A percentile compares a stretch with the other conserved stretches of the same genome.
Conservation (phyloP, 2,329 filamentous ascomycete species). For the Sporothrix pallida region DNA sequence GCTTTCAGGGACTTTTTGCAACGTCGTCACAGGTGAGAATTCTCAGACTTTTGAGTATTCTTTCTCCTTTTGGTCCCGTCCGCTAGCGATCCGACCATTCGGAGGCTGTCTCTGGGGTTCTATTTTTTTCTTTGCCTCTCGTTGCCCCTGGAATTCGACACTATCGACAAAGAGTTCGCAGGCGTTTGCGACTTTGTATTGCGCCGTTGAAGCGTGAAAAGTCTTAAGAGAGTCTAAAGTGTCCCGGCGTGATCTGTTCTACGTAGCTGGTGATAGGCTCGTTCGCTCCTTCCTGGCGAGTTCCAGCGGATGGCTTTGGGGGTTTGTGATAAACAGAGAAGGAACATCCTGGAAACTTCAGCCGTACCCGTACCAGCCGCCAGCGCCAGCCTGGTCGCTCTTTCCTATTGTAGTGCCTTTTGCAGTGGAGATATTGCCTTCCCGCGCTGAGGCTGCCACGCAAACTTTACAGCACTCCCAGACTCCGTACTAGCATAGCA, state of each 20-base stretch:
- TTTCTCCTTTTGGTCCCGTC: neutral
- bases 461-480: neutral
- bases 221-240: neutral
- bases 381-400: neutral
- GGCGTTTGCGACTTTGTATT: neutral
- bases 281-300: neutral
- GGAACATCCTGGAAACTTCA: conserved; percentile 13
- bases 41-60: neutral
- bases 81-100: neutral
- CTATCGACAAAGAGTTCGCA: neutral
- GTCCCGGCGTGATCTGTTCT: neutral
- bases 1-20: conserved; percentile 23
- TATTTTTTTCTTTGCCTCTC: conserved; percentile 26
- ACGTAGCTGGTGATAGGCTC: neutral
- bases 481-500: neutral
- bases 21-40: neutral
- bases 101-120: neutral
- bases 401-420: neutral
- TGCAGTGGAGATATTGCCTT: neutral
- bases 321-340: neutral
- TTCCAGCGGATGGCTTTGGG: neutral
- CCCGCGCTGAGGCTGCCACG: neutral
- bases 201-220: too few species aligned
- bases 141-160: conserved; percentile 19
- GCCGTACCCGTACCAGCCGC: neutral